Base-by-base conservation (phyloP, 2,329 filamentous ascomycete genomes). In the Claviceps sp. region DNA sequence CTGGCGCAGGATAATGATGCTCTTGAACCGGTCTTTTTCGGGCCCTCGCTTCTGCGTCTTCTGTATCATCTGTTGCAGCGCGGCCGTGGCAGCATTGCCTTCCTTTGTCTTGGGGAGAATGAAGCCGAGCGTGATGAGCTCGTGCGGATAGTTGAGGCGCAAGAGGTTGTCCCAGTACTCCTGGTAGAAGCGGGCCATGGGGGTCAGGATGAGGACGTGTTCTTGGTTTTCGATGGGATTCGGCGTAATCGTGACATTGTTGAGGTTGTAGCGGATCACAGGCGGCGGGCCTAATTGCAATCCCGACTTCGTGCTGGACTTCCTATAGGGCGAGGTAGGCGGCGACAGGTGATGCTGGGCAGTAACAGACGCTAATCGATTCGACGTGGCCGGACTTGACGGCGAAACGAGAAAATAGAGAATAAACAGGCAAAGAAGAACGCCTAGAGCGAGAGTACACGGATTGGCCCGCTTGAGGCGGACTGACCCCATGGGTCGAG, bases 91-190 rank as follows among this genome's bases (percentile, higher is more conserved):
- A 30, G 82, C 75, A 67, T 97, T 95, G 54, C 93, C 93, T 60
- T 96, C 90, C 64, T 85, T 86, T 47, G 84, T 95, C 72, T 94
- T 95, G 50, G 93, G 93, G 30, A 95, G 83, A 64, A 98, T 97
- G 72, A 97, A 98, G 41, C 88, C 93, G 30, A 98, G 76, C 1
- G 88, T 94, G 63, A 98, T 94, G 57, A 97, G 80, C 54, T 95
- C 86, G 70, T 96, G 93, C 3, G 93, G 93, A 66, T 97, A 98
- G 62, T 71, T 78, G 52, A 98, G 77, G 64, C 81, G 81, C 59
- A 90, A 67, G 30, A 98, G 75, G 62, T 97, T 98, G 67, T 94
- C 85, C 91, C 93, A 98, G 73, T 97, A 98, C 59, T 79, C 83
- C 61, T 86, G 84, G 69, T 96, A 97, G 75, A 97, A 98, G 56